Conservation (phyloP, 2,329 filamentous ascomycete genomes). For the Aschersonia sp. region DNA sequence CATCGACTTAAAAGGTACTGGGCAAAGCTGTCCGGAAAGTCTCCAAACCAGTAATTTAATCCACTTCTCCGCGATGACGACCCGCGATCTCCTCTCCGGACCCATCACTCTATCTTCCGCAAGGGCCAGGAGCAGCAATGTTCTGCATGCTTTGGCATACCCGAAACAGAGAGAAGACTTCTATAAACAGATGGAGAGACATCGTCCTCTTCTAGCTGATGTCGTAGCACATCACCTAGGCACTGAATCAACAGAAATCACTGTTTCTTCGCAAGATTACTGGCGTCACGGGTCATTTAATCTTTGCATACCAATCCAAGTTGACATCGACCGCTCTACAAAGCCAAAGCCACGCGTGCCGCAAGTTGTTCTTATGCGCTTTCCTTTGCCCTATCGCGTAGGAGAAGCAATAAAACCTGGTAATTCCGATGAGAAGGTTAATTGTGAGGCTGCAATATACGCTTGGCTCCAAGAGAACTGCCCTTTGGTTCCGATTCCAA, state of each 20-base stretch:
- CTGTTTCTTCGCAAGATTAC: constrained; percentile 5
- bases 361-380: constrained; percentile 2
- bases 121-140: constrained; percentile 2
- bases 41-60: too few species aligned
- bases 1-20: too few species aligned
- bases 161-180: constrained; percentile 3
- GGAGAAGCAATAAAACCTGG: constrained; percentile 20
- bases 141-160: constrained; percentile 6
- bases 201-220: not conserved
- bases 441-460: constrained; percentile 8
- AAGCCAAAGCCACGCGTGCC: not conserved
- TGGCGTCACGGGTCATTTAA: constrained; percentile 16
- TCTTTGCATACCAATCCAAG: constrained; percentile 13
- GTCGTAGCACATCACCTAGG: constrained; percentile 3
- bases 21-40: too few species aligned
- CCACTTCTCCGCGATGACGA: constrained; percentile 1
- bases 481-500: constrained; percentile 10
- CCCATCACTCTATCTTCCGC: constrained; percentile 6
- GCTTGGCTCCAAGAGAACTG: constrained; percentile 8
- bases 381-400: constrained; percentile 13
- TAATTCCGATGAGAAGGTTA: constrained; percentile 25
- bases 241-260: constrained; percentile 1
- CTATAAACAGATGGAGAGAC: constrained; percentile 4
- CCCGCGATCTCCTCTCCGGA: constrained; percentile 7
- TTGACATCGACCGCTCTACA: not conserved